Evolutionary conservation across 768 basidiomycete genomes (phyloP), one percentile per base, ranked within the genome.

Genomic region (Holtermannia corniformis): DNA sequence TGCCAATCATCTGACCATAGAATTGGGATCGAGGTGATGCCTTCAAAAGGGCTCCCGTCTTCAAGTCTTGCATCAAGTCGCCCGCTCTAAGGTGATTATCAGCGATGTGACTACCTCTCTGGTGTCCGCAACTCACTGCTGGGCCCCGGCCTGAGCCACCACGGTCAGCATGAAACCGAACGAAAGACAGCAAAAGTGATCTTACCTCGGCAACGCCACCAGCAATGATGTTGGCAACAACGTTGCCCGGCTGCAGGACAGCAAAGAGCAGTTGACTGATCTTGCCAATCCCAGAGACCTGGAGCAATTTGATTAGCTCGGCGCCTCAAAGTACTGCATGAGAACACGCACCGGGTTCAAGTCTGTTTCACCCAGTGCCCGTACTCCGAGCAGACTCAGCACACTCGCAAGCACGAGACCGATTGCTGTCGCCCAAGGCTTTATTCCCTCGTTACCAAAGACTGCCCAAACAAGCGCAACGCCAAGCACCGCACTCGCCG

Each of bases 1-100:
- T 89, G 27, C 93, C 93, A 51, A 96, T 84, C 46, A 97, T 76
- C 71, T 97, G 72, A 7, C 89, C 88, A 62, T 83, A 92, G 70
- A 96, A 95, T 66, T 93, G 93, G 1, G 89, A 88, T 62, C 88
- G 78, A 44, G 93, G 93, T 21, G 90, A 92, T 7, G 91, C 91
- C 58, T 79, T 80, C 50, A 88, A 80, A n/a, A 97, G 76, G 71
- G 95, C 88, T 0, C 93, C 93, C 2, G 93, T 95, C 75, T 97
- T 97, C 54, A 97, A 76, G 72, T 97, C 93, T 75, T 97, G 93
- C 93, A 97, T 96, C 7, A 96, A 80, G 68, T 97, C 93, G 14
- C 91, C 93, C 5, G 92, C 90, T 71, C 87, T 91, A 58, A 4
- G 43, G 22, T 5, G 14, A 24, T 20, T 37, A 5, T 44, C 40